Conservation (phyloP, 2,329 filamentous ascomycete genomes). For the Calonectria crousiana region DNA sequence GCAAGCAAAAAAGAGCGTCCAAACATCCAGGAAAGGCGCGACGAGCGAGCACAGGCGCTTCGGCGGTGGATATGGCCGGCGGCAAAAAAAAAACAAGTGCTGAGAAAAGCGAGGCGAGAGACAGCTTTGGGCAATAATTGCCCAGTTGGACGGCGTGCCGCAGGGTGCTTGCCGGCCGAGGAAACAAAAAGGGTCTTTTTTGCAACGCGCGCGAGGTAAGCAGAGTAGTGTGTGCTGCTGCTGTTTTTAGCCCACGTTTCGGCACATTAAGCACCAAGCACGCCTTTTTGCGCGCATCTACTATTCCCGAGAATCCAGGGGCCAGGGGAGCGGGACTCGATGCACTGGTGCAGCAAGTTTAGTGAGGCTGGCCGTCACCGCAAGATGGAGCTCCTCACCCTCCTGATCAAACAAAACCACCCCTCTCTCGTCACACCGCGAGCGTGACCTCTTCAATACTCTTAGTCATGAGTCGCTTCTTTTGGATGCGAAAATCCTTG, state of each 20-base stretch:
- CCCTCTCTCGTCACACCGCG: neutral
- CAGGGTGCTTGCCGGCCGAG: conserved; percentile 5
- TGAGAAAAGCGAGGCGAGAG: neutral
- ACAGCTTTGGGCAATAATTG: neutral
- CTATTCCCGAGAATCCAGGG: neutral
- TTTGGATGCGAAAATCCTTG: neutral
- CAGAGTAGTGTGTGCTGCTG: neutral
- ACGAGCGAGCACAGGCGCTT: neutral
- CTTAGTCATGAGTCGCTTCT: neutral
- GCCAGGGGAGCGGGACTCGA: conserved; percentile 5
- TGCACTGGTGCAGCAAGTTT: neutral
- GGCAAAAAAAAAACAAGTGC: too few relatives aligned
- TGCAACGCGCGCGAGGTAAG: neutral
- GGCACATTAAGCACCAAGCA: neutral
- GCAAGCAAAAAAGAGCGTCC: neutral
- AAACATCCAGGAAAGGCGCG: conserved; percentile 1
- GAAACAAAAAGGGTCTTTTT: neutral
- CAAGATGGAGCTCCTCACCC: conserved; percentile 8
- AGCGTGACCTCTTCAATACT: neutral
- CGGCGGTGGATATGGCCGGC: conserved; percentile 10
- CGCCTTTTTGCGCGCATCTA: neutral
- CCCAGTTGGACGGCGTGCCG: neutral
- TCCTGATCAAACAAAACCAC: neutral
- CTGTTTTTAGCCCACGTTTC: neutral
- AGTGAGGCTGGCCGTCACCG: neutral